A percentile compares a stretch with the other conserved stretches of the same genome.
Conservation (phyloP, 2,329 filamentous ascomycete species). For the Fusarium algeriense region DNA sequence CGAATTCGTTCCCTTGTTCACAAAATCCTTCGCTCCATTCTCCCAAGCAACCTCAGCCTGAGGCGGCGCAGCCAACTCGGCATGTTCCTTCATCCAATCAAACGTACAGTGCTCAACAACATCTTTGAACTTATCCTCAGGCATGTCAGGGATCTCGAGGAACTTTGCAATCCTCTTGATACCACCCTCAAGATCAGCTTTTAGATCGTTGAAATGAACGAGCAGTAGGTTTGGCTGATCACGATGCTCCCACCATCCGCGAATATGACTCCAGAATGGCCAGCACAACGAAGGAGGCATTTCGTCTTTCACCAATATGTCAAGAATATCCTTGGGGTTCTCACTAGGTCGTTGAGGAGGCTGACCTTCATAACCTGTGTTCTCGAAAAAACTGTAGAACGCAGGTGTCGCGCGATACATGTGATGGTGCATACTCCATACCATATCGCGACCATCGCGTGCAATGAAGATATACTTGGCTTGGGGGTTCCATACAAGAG, state of each 20-base stretch:
- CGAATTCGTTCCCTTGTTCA: slow-evolving; percentile 6
- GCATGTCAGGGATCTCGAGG: not conserved
- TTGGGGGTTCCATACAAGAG: not conserved
- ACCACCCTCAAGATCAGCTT: not conserved
- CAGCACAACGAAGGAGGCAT: not conserved
- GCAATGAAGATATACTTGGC: slow-evolving; percentile 25
- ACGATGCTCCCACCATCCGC: slow-evolving; percentile 9
- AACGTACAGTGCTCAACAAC: slow-evolving; percentile 11
- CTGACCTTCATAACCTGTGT: not conserved
- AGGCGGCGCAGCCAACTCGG: not conserved
- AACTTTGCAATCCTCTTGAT: slow-evolving; percentile 5
- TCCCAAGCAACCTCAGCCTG: slow-evolving; percentile 9
- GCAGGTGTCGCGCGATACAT: slow-evolving; percentile 7
- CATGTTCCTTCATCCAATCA: slow-evolving; percentile 27
- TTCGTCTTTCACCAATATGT: slow-evolving; percentile 3
- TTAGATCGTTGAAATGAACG: slow-evolving; percentile 17
- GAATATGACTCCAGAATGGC: slow-evolving; percentile 25
- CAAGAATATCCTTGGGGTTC: not conserved
- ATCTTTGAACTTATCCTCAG: slow-evolving; percentile 8
- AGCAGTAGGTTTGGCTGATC: slow-evolving; percentile 5
- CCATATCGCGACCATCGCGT: slow-evolving; percentile 13
- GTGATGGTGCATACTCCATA: slow-evolving; percentile 17
- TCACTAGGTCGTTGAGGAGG: not conserved
- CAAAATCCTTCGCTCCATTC: slow-evolving; percentile 10
- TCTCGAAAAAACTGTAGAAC: slow-evolving; percentile 10